Conservation (phyloP, 192 early-diverging fungal species). For the Dispira simplex region DNA sequence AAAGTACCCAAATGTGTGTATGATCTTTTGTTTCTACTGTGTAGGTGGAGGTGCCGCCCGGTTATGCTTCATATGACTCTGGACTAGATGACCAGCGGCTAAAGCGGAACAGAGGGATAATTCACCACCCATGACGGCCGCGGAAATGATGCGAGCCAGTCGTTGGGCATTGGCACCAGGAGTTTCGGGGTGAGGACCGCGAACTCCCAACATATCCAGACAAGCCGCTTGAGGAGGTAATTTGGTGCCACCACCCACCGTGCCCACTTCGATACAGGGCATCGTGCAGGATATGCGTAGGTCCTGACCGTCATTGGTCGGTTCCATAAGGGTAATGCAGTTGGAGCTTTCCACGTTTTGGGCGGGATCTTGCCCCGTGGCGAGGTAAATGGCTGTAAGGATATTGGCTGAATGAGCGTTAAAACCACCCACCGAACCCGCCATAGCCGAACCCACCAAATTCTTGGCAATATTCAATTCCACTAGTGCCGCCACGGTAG, state of each 20-base stretch:
- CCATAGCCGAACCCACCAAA: slow-evolving; percentile 88
- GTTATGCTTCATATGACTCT: slow-evolving; percentile 80
- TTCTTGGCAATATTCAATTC: slow-evolving; percentile 78
- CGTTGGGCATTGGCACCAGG: slow-evolving; percentile 79
- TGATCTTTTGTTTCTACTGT: too few relatives aligned
- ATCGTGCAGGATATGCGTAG: slow-evolving; percentile 81
- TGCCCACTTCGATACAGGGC: slow-evolving; percentile 91
- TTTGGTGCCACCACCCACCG: slow-evolving; percentile 79
- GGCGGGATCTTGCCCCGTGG: slow-evolving; percentile 91
- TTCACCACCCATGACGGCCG: slow-evolving; percentile 87
- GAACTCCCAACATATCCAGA: slow-evolving; percentile 76
- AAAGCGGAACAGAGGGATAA: slow-evolving; percentile 71
- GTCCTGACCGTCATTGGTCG: slow-evolving; percentile 57
- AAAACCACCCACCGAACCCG: slow-evolving; percentile 79
- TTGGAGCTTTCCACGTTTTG: slow-evolving; percentile 89
- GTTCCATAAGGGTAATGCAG: slow-evolving; percentile 91
- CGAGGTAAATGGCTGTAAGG: slow-evolving; percentile 75
- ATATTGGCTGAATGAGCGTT: slow-evolving; percentile 93
- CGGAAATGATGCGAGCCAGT: slow-evolving; percentile 72
- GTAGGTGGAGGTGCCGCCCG: slow-evolving; percentile 29
- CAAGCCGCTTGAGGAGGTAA: slow-evolving; percentile 73
- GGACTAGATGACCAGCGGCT: slow-evolving; percentile 79
- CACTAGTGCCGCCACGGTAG: slow-evolving; percentile 60
- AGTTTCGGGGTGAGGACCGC: slow-evolving; percentile 54
- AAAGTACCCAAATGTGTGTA: too few relatives aligned